These are phyloP conservation scores for Cryphonectria parasitica DNA, from an alignment of 2,329 filamentous ascomycete genomes.

Conservation along the genomic window DNA sequence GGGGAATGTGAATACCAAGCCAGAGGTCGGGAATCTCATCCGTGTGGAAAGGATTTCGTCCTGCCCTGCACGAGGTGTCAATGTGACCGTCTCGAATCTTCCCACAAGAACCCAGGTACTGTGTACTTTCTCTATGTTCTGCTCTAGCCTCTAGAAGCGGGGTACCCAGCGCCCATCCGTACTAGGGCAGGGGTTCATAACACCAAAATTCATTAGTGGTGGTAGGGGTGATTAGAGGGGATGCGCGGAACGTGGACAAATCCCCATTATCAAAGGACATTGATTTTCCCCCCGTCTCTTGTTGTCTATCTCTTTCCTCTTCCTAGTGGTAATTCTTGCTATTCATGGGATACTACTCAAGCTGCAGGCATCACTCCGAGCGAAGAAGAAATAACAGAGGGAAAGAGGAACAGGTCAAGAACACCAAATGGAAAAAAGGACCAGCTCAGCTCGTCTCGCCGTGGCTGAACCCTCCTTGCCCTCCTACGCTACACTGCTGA, in stretches of 20 bases:
- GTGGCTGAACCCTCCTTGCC: too few species aligned
- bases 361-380: too few species aligned
- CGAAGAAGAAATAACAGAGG: too few species aligned
- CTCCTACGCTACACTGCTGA: too few species aligned
- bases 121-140: neutral
- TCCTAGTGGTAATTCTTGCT: neutral
- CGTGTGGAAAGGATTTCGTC: neutral
- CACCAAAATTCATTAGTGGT: neutral
- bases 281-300: neutral
- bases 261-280: neutral
- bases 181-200: neutral
- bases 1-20: too few species aligned
- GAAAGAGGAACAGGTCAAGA: neutral
- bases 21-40: neutral
- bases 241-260: slow-evolving; percentile 1
- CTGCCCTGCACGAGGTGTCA: slow-evolving; percentile 1
- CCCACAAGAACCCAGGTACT: neutral
- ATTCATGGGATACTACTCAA: neutral
- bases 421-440: neutral
- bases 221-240: neutral
- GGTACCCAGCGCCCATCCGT: neutral
- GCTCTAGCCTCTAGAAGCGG: neutral
- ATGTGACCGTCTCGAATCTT: slow-evolving; percentile 5
- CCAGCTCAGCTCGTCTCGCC: neutral
- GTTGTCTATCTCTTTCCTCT: neutral